Evolutionary conservation across 2,329 filamentous ascomycete genomes (phyloP), one percentile per base, ranked within the genome.

Genomic region (Cladosporium austrohemisphaericum): DNA sequence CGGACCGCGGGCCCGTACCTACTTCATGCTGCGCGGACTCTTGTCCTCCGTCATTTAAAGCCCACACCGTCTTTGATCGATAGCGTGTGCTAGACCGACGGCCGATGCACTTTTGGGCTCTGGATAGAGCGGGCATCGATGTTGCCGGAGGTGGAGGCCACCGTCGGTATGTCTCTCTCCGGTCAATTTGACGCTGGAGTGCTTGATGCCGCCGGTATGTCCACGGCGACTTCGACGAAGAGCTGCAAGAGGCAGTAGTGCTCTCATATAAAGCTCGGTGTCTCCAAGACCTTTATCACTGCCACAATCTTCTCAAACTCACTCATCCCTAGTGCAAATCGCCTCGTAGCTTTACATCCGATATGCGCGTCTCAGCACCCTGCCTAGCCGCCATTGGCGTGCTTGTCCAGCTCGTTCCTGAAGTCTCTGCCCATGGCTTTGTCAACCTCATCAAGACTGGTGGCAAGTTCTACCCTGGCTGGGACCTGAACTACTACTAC

Each of bases 361-460:
- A 38, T 19, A 48, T 48, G 45, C 45, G 22, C 14, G 13, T 22
- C 9, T 20, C 32, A 4, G 10, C 31, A 6, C n/a, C 41, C 11
- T 25, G 6, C n/a, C 33, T 47, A 14, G 33, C 44, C 25, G 32
- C 44, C 8, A 16, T 47, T 8, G 25, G 33, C 33, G 44, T 31
- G 23, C 11, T 47, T 5, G 32, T 38, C 18, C 44, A 47, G 9
- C 13, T 31, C 9, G 13, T 47, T 43, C 55, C 67, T 47, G 62
- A 64, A 25, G 69, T 66, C 40, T 59, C 67, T 45, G 71, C 70
- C 46, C 72, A 75, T 57, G 72, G 72, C 18, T 66, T 61, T 23
- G 67, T 73, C 43, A 61, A 54, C 5, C 65, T 68, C 50, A 64
- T 74, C 44, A 65, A 70, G 49, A 68, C 74, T 44, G 71, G 75